Percentiles rank a stretch among this genome's conserved stretches.
Evolutionary conservation across 2,329 filamentous ascomycete genomes (phyloP).

Genomic region (Emmonsia crescens): DNA sequence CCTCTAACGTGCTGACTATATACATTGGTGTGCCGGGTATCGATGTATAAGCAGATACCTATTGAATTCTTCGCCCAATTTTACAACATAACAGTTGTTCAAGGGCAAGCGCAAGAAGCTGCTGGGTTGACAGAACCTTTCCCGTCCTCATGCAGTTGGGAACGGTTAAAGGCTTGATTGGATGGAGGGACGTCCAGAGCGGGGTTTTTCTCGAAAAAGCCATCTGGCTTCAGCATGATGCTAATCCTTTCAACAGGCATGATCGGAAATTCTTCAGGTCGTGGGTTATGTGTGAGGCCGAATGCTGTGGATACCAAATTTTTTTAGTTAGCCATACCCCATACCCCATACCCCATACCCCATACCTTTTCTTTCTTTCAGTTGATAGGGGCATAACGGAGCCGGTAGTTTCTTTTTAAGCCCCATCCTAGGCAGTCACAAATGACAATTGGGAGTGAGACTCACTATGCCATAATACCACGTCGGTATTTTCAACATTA

Average conservation of each 20-base stretch:
- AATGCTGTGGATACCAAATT: conserved; percentile 22
- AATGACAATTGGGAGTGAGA: not conserved
- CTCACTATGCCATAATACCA: conserved; percentile 32
- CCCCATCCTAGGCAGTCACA: not conserved
- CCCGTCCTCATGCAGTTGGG: not conserved
- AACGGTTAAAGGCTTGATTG: not conserved
- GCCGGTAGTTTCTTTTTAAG: not conserved
- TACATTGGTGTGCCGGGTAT: not conserved
- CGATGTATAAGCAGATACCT: not conserved
- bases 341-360: too few species aligned
- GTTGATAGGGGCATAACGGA: not conserved
- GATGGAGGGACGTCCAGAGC: conserved; percentile 38
- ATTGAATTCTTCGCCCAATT: not conserved
- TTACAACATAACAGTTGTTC: not conserved
- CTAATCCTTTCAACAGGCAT: conserved; percentile 40
- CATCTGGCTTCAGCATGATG: conserved; percentile 31
- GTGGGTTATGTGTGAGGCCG: conserved; percentile 53
- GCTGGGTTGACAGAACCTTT: not conserved
- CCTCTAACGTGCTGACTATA: not conserved
- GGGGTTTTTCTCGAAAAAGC: conserved; percentile 44
- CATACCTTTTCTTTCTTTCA: too few species aligned
- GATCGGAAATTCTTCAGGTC: conserved; percentile 56
- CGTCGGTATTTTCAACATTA: conserved; percentile 38
- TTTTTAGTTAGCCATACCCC: not conserved
- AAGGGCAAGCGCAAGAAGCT: not conserved